Evolutionary conservation across 2,329 filamentous ascomycete species (phyloP), one percentile per base, ranked within the genome.

Genomic region (Camillea tinctor): DNA sequence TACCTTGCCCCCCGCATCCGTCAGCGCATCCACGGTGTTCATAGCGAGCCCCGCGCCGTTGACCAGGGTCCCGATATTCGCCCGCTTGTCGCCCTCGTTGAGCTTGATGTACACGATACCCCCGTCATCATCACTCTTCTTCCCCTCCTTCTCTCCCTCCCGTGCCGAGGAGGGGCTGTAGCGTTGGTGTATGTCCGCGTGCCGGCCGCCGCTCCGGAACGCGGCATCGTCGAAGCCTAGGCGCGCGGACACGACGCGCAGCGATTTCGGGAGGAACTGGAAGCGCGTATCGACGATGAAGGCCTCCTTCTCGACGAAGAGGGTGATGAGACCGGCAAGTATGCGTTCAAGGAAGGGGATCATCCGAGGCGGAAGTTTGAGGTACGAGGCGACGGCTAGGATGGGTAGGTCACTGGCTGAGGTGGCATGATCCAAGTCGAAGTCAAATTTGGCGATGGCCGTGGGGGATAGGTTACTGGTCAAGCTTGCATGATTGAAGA

Each of bases 21-120:
- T 80, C 1, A 97, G 84, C 0, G 90, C 89, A 72, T 97, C 93
- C 61, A 93, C 87, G 0, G 92, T 96, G 72, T 95, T 95, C 90
- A 97, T 95, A 0, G 92, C 92, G 1, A 97, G 83, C 0, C 93
- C 93, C 0, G 93, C 93, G 50, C 93, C 92, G 70, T 97, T 97
- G 64, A 96, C 92, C 64, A 96, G 80, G 0, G 90, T 96, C 44
- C 92, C 93, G 56, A 96, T 88, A 63, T 87, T 87, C 56, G 82
- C 85, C 57, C 79, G 3, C 26, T 30, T 11, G 26, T 30, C 71
- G 2, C 81, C 80, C 1, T 74, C 67, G 3, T 60, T 56, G 59
- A 82, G 75, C 68, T 85, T 88, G 64, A 96, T 83, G 73, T 93
- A 96, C 0, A 95, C 90, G 67, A 96, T 92, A 3, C 91, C 91